Base-by-base conservation (phyloP, 305 asterid species). In the Lippia alba region DNA sequence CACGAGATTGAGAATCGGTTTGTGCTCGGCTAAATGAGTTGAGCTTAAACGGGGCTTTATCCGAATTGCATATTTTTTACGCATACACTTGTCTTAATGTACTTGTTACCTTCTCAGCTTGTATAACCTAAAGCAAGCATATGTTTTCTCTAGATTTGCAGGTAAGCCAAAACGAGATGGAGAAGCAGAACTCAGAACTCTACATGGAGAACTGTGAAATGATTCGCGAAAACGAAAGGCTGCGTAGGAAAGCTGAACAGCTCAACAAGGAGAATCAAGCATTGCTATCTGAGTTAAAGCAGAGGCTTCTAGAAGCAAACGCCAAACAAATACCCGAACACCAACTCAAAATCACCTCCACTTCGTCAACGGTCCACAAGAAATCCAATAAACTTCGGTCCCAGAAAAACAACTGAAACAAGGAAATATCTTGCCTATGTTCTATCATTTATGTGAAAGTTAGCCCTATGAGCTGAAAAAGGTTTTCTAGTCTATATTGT, bases 221-320 rank as follows among this genome's bases (percentile, higher is more conserved):
- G 60, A 80, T 81, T 62, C 70, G 67, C 0, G 76, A 85, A 57
- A 88, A 92, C 39, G 86, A 84, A 69, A 79, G 68, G 80, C 86
- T 86, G 76, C 80, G 87, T 54, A 78, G 67, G 81, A 63, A 76
- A 75, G 96, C 91, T 11, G 83, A 79, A 32, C 64, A 8, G 8
- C 90, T 90, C 70, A 71, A 18, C 80, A 72, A 64, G 83, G 92
- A 89, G 83, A 85, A 88, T 39, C 77, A 64, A 74, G 83, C 79
- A 12, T 73, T 88, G 78, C 78, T 77, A 9, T 64, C 88, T 20
- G 84, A 86, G 81, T 18, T 83, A 67, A 78, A 67, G 78, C 81
- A 70, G 78, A 77, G 50, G 72, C 78, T 80, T 62, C 64, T 70
- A 32, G 82, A 76, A 61, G 74, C 61, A 64, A 75, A 24, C 17